Evolutionary conservation across 352 stramenopile genomes (phyloP).

Genomic region (Phytophthora palmivora): DNA sequence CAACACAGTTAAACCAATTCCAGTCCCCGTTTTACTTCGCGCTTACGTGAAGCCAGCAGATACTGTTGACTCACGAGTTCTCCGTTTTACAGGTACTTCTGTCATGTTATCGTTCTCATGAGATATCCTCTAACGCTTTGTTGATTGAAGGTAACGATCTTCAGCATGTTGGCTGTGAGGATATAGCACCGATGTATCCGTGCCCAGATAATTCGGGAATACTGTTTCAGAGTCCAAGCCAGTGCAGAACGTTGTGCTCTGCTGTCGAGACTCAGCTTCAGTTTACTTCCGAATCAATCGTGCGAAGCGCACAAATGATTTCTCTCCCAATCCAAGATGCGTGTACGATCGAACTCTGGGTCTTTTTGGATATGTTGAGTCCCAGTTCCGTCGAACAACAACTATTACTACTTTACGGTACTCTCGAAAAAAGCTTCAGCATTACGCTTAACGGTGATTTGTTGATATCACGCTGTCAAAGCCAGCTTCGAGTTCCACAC

Average conservation of each 20-base stretch:
- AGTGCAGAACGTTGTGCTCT: slow-evolving; percentile 38
- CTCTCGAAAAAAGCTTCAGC: slow-evolving; percentile 18
- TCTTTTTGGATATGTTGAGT: slow-evolving; percentile 26
- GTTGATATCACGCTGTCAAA: slow-evolving; percentile 41
- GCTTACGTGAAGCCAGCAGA: slow-evolving; percentile 35
- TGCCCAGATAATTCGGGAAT: slow-evolving; percentile 12
- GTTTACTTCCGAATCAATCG: slow-evolving; percentile 37
- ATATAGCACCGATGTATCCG: slow-evolving; percentile 33
- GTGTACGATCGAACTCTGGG: slow-evolving; percentile 59
- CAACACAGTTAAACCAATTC: neutral
- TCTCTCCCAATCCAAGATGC: slow-evolving; percentile 15
- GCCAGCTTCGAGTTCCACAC: slow-evolving; percentile 42
- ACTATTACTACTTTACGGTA: slow-evolving; percentile 47
- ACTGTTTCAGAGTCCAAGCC: slow-evolving; percentile 13
- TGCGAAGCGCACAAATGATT: slow-evolving; percentile 38
- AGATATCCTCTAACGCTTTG: slow-evolving; percentile 1
- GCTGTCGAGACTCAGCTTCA: slow-evolving; percentile 42
- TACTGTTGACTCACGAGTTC: slow-evolving; percentile 3
- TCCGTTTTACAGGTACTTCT: slow-evolving; percentile 47
- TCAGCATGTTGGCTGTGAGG: slow-evolving; percentile 43
- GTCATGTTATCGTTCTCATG: neutral
- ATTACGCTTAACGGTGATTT: slow-evolving; percentile 30
- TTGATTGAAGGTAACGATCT: slow-evolving; percentile 39
- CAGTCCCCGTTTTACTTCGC: slow-evolving; percentile 38
- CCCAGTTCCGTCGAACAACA: slow-evolving; percentile 14